Evolutionary conservation across 345 rosid species (phyloP), one percentile per base, ranked within the genome.

Genomic region (Punica granatum): DNA sequence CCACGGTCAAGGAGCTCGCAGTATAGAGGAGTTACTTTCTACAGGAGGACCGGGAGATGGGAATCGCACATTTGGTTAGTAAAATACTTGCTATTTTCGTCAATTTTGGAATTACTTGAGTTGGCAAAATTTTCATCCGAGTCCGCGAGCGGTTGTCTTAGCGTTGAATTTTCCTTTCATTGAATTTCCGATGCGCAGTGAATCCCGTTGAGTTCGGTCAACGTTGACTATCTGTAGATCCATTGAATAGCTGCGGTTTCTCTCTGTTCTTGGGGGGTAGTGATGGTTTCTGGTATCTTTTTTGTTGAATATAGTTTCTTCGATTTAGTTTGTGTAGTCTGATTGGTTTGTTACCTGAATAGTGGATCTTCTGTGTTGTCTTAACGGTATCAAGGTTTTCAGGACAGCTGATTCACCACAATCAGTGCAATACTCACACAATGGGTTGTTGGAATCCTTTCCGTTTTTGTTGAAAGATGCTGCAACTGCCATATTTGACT

Each of bases 1-100:
- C 98, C 98, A 15, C 82, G 97, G 80, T 93, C 98, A n/a, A 83
- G 89, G 70, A 93, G 98, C 75, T 93, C 98, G 13, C 97, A 90
- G 77, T 93, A 88, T 59, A 77, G 98, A 74, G 98, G 98, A 18
- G 98, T 93, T 44, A 93, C 98, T 63, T 93, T 93, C 68, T 93
- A 93, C 23, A 71, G 98, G 71, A 87, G 98, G 68, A 93, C 98
- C 23, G 97, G 98, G 25, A 71, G 98, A 64, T 93, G 98, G 98
- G 98, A 90, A 71, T 93, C 98, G 25, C 98, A 93, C 82, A 93
- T 93, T 58, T 93, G 98, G 98, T 92, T 44, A 33, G 60, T 31
- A 3, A 66, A 44, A 35, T 31, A 14, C 21, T 13, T 62, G 51
- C 1, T 18, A 53, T 56, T 48, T 25, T 49, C 18, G 32, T 36